Evolutionary conservation across 1,139 yeast species (phyloP).

Genomic region (Hansenula sp.): DNA sequence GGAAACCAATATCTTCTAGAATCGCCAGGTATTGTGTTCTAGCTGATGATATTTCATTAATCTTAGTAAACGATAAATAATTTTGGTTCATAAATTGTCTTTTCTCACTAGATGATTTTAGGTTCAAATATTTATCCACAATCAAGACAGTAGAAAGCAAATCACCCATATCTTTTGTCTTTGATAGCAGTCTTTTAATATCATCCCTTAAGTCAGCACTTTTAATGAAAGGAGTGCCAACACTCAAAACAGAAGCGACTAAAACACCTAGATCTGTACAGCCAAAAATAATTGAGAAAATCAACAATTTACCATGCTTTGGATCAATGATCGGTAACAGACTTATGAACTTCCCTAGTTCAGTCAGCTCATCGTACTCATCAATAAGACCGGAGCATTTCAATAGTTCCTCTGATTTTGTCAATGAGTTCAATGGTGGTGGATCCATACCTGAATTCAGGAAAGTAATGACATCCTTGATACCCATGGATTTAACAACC

Average conservation of each 20-base stretch:
- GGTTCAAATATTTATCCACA: slow-evolving; percentile 45
- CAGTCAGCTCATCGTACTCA: slow-evolving; percentile 54
- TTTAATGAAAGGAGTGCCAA: slow-evolving; percentile 69
- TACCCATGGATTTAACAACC: slow-evolving; percentile 86
- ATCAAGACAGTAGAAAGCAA: slow-evolving; percentile 61
- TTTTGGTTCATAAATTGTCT: slow-evolving; percentile 59
- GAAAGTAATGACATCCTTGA: slow-evolving; percentile 64
- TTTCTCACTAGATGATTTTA: slow-evolving; percentile 26
- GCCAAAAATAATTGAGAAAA: slow-evolving; percentile 79
- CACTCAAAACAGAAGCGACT: slow-evolving; percentile 69
- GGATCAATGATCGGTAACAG: slow-evolving; percentile 79
- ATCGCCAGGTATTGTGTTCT: slow-evolving; percentile 64
- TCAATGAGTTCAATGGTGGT: slow-evolving; percentile 56
- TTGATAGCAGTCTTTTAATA: slow-evolving; percentile 48
- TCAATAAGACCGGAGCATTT: slow-evolving; percentile 70
- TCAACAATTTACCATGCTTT: slow-evolving; percentile 75
- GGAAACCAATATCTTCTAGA: slow-evolving; percentile 72
- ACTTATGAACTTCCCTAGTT: slow-evolving; percentile 79
- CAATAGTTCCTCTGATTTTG: slow-evolving; percentile 59
- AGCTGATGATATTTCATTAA: slow-evolving; percentile 71
- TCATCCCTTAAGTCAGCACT: slow-evolving; percentile 62
- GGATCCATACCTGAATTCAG: slow-evolving; percentile 78
- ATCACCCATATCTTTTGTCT: slow-evolving; percentile 58
- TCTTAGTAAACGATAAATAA: slow-evolving; percentile 55
- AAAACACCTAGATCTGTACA: slow-evolving; percentile 75